These are phyloP conservation scores for Tolypocladium ovalisporum DNA, from an alignment of 2,329 filamentous ascomycete genomes.

Conservation along the genomic window DNA sequence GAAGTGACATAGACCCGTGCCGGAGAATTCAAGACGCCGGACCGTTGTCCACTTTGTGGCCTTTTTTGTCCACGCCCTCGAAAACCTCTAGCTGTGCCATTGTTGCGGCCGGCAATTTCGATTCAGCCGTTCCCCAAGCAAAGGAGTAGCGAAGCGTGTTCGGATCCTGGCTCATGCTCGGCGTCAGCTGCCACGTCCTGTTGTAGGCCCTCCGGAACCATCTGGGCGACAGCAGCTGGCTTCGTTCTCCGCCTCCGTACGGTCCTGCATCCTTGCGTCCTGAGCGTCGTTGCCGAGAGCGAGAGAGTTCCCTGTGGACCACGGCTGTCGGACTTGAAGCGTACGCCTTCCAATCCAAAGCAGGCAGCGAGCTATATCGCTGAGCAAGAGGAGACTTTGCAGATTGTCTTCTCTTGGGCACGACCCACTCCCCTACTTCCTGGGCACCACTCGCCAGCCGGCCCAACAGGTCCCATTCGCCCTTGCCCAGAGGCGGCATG, in stretches of 20 bases:
- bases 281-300: constrained; percentile 20
- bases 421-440: constrained; percentile 20
- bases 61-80: constrained; percentile 26
- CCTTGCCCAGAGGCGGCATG: constrained; percentile 40
- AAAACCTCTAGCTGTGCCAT: constrained; percentile 34
- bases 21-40: constrained; percentile 2
- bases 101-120: constrained; percentile 17
- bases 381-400: constrained; percentile 4
- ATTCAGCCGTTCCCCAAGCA: constrained; percentile 32
- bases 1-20: background rate
- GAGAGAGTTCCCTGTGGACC: constrained; percentile 25
- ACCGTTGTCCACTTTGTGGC: constrained; percentile 6
- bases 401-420: constrained; percentile 21
- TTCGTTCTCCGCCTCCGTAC: constrained; percentile 21
- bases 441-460: constrained; percentile 32
- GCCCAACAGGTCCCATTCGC: constrained; percentile 47
- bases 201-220: constrained; percentile 37
- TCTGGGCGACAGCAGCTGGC: constrained; percentile 23
- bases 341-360: constrained; percentile 33
- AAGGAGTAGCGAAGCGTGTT: constrained; percentile 22
- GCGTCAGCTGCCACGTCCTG: constrained; percentile 31
- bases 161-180: constrained; percentile 26
- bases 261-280: constrained; percentile 25
- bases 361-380: background rate
- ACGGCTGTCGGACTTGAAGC: constrained; percentile 25